Base-by-base conservation (phyloP, 371 early-diverging fungal genomes). In the Lichtheimia hyalospora region DNA sequence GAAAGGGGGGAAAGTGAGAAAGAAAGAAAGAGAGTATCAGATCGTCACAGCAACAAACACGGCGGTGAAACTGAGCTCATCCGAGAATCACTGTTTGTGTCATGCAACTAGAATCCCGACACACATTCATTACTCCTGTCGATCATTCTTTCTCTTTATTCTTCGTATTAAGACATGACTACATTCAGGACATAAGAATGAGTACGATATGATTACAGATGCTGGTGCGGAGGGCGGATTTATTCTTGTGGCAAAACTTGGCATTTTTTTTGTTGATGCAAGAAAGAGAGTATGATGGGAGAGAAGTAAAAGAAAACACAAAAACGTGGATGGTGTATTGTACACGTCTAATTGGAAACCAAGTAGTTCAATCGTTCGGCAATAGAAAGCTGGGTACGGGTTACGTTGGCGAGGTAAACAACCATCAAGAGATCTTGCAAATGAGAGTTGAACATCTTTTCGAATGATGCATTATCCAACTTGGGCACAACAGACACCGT, bases 341-440 rank as follows among this genome's bases (percentile, higher is more conserved):
- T 48, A 42, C 16, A 43, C 27, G 18, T 56, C 61, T 68, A 71
- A 56, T 70, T 75, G 50, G 68, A 86, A 56, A 88, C 81, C 72
- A 93, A 81, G 62, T 84, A 87, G 68, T 95, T 90, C 62, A 97
- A 84, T 62, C 89, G 83, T 73, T 95, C 93, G 58, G 96, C 93
- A 75, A 96, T 89, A 63, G 91, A 88, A 58, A 97, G 84, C 78
- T 97, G 97, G 23, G 95, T 91, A 58, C 94, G 88, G 39, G 96
- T 94, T 75, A 97, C 88, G 79, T 95, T 93, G 64, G 95, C 90
- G 54, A 97, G 84, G 71, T 97, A 95, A 43, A 94, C 90, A 42
- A 95, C 95, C 95, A 96, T 94, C 68, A 96, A 84, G 56, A 96
- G 81, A 72, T 97, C 96, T 83, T 94, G 89, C 58, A 93, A 70